Conservation (phyloP, 305 asterid species). For the Vinca major region DNA sequence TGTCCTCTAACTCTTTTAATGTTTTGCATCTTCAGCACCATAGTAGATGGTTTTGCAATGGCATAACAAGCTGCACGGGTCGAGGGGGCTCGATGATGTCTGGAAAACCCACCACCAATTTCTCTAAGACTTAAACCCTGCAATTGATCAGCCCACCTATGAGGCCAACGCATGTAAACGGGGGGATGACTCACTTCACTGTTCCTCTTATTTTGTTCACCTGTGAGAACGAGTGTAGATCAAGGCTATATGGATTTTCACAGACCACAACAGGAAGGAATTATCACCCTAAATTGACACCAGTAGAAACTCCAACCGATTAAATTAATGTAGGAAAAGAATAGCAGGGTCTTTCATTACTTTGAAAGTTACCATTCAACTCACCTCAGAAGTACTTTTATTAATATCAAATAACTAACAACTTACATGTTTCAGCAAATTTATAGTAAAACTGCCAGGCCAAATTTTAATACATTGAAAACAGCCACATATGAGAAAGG, state of each 20-base stretch:
- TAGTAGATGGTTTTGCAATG: slow-evolving; percentile 89
- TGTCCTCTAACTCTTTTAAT: slow-evolving; percentile 77
- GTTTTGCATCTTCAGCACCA: slow-evolving; percentile 94
- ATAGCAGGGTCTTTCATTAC: background rate
- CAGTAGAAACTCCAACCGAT: background rate
- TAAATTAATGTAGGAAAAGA: background rate
- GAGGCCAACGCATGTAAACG: slow-evolving; percentile 87
- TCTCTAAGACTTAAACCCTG: slow-evolving; percentile 85
- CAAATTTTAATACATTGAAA: background rate
- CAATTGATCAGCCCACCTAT: slow-evolving; percentile 81
- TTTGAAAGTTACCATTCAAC: background rate
- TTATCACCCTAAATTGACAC: background rate
- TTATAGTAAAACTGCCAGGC: background rate
- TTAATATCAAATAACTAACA: background rate
- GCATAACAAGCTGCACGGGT: slow-evolving; percentile 89
- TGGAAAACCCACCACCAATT: slow-evolving; percentile 88
- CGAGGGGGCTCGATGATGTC: slow-evolving; percentile 94
- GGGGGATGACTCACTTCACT: slow-evolving; percentile 44
- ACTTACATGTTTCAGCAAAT: background rate
- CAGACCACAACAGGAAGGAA: background rate
- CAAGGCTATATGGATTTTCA: slow-evolving; percentile 1
- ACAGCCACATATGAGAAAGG: background rate
- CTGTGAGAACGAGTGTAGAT: slow-evolving; percentile 31
- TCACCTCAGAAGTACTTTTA: background rate
- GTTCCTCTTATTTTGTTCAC: slow-evolving; percentile 44